Conservation (phyloP, 768 basidiomycete genomes). For the Trametes villosa region DNA sequence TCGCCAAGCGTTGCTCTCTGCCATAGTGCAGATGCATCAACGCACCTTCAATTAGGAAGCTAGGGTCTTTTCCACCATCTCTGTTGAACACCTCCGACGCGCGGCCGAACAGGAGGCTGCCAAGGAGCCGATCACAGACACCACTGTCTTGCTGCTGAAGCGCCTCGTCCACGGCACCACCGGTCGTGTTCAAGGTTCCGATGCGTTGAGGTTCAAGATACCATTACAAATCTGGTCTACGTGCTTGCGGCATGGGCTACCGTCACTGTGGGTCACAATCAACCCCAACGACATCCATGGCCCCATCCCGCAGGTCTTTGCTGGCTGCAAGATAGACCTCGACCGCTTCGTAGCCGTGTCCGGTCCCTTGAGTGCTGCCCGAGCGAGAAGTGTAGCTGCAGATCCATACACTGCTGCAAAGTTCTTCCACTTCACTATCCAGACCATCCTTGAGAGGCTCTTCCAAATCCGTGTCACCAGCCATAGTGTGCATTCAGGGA, state of each 20-base stretch:
- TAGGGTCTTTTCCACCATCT: conserved; percentile 31
- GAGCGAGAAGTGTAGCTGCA: conserved; percentile 36
- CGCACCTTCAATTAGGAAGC: conserved; percentile 30
- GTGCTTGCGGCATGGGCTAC: conserved; percentile 34
- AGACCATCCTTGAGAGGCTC: conserved; percentile 35
- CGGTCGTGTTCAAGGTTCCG: conserved; percentile 25
- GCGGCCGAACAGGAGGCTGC: conserved; percentile 42
- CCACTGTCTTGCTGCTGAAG: conserved; percentile 14
- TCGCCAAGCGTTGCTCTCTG: conserved; percentile 33
- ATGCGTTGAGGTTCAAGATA: conserved; percentile 21
- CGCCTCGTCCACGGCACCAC: conserved; percentile 24
- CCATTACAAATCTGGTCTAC: conserved; percentile 44
- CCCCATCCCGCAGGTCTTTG: conserved; percentile 49
- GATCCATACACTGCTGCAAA: conserved; percentile 48
- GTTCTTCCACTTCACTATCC: conserved; percentile 45
- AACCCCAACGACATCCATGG: conserved; percentile 47
- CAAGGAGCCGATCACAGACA: conserved; percentile 5
- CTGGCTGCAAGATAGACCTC: conserved; percentile 47
- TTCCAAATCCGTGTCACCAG: conserved; percentile 38
- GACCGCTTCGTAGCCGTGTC: conserved; percentile 37
- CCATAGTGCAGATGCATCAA: conserved; percentile 39
- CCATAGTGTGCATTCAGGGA: conserved; percentile 12
- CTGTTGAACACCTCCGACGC: conserved; percentile 17
- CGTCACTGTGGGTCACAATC: conserved; percentile 48
- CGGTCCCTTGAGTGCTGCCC: conserved; percentile 32